Base-by-base conservation (phyloP, 352 stramenopile species). In the Globisporangium orthogonon region DNA sequence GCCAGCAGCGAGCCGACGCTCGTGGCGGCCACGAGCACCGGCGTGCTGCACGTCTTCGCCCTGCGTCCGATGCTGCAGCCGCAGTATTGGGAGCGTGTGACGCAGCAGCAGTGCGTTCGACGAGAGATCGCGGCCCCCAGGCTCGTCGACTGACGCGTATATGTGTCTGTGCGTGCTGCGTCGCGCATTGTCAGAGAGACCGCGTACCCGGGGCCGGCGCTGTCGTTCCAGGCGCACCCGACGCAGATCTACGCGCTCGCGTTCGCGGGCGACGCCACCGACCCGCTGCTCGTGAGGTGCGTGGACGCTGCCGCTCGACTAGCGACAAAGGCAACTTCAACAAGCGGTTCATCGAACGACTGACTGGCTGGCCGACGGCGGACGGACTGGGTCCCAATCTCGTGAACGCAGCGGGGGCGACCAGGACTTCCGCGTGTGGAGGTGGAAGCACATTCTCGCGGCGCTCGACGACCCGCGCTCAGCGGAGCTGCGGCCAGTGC, bases 351-450 rank as follows among this genome's bases (percentile, higher is more conserved):
- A 5, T 37, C 33, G 33, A 37, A 37, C 10, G 33, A 37, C 33
- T 37, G 33, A 37, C 33, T 37, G 33, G 33, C 33, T 37, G 33
- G 11, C 11, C 2, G 23, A 23, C 23, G 23, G 23, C 23, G 23
- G 23, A 23, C 23, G 23, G 23, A 23, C 23, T 23, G 23, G 23
- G 23, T 23, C 23, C 23, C 23, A 23, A 23, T 23, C 23, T 23
- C 23, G 23, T 23, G 23, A 23, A 23, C 47, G 13, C 39, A 91
- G 81, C 58, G 81, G 78, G 43, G 78, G 78, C n/a, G 81, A 91
- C 49, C 78, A 87, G 55, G 81, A 91, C 50, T 83, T 88, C 61
- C 77, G 81, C 14, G 74, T 89, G 39, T 91, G 81, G 81, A 71
- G 62, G n/a, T 91, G 81, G 81, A 72, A 70, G 44, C 69, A 89